Percentiles rank a stretch among this genome's conserved stretches.
phyloP scores from a whole-genome alignment of 495 filamentous ascomycete genomes.

The Penicillium malachiteum region DNA sequence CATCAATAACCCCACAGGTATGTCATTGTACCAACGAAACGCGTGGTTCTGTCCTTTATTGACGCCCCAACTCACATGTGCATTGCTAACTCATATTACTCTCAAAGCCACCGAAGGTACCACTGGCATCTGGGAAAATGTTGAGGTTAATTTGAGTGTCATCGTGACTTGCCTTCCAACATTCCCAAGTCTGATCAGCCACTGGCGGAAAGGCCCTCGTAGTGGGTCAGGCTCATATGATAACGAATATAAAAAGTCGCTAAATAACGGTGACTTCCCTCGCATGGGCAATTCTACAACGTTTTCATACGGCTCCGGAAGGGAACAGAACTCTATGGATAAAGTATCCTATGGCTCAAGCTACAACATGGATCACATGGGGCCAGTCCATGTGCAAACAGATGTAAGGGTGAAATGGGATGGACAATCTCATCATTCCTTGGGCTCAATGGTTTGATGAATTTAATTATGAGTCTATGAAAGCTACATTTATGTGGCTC shows the following conservation, averaged over 20 bases:
- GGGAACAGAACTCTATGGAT: background rate
- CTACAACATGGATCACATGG: background rate
- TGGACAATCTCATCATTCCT: background rate
- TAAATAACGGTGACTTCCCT: background rate
- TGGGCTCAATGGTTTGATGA: too few relatives aligned
- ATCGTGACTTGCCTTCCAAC: background rate
- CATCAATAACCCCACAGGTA: background rate
- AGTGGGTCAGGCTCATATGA: background rate
- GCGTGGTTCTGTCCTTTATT: background rate
- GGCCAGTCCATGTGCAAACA: background rate
- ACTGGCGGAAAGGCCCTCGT: background rate
- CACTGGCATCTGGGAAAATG: background rate
- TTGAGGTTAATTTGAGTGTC: background rate
- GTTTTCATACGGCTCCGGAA: background rate
- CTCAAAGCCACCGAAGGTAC: background rate
- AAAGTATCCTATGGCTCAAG: background rate
- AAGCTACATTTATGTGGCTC: too few relatives aligned
- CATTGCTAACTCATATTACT: background rate
- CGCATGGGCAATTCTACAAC: background rate
- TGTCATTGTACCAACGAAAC: background rate
- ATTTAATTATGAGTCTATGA: too few relatives aligned
- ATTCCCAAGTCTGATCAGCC: background rate
- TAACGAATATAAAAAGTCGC: background rate
- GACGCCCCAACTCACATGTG: background rate
- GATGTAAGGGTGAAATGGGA: background rate